A percentile compares a stretch with the other conserved stretches of the same genome.
phyloP scores from a whole-genome alignment of 352 stramenopile species.

The Pythium angustatum region DNA sequence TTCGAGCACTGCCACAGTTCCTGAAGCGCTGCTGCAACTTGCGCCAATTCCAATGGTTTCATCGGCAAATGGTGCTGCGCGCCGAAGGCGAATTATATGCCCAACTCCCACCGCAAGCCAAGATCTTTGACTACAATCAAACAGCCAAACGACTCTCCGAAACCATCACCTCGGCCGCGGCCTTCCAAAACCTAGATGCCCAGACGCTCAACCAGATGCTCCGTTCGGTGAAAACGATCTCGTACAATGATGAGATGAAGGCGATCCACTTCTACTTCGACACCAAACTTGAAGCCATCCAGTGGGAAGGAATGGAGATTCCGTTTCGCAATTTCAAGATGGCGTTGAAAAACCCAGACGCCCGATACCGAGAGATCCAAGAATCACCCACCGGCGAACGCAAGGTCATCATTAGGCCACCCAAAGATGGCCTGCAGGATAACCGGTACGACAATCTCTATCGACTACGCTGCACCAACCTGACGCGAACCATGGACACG shows the following conservation, averaged over 20 bases:
- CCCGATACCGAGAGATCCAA: not conserved
- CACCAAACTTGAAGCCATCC: conserved; percentile 1
- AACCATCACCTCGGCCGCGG: not conserved
- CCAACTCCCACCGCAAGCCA: not conserved
- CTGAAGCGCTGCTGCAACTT: conserved; percentile 23
- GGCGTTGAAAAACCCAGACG: not conserved
- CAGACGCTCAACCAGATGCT: not conserved
- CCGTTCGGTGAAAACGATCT: not conserved
- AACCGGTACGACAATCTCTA: conserved; percentile 9
- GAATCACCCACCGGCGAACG: not conserved
- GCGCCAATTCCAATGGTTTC: conserved; percentile 6
- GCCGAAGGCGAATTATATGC: conserved; percentile 17
- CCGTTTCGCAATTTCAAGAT: conserved; percentile 5
- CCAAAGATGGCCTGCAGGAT: not conserved
- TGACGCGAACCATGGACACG: conserved; percentile 1
- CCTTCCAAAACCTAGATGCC: not conserved
- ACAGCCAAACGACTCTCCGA: not conserved
- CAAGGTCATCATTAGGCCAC: not conserved
- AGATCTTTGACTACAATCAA: conserved; percentile 20
- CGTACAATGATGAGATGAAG: conserved; percentile 13
- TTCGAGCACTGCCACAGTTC: conserved; percentile 5
- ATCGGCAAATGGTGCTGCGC: not conserved
- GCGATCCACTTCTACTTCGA: conserved; percentile 17
- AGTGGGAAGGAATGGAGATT: conserved; percentile 1
- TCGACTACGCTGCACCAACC: not conserved